Evolutionary conservation across 2,329 filamentous ascomycete genomes (phyloP), one percentile per base, ranked within the genome.

Genomic region (Paraconiothyrium sp.): DNA sequence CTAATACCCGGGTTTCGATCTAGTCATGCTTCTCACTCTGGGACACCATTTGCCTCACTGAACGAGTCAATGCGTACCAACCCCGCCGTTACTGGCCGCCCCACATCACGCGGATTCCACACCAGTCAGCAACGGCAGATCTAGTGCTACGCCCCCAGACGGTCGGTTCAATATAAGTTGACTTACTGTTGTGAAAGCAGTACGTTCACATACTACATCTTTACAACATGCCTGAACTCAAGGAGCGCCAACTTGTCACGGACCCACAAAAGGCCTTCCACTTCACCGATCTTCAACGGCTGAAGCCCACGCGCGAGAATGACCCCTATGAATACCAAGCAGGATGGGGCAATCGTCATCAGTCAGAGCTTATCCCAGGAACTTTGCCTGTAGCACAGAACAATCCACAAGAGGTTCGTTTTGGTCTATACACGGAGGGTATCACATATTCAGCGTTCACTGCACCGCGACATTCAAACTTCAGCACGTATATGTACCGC

Each of bases 361-460:
- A 76, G 54, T 78, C 76, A 8, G 80, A 82, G 63, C 74, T 80
- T 3, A 81, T 82, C 44, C 79, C 80, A 6, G 80, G 80, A 0
- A 80, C 80, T 9, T 60, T 82, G 9, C 80, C 80, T 16, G 74
- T 78, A 32, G 79, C 75, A 3, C 79, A 81, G 62, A 81, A 81
- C 64, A 80, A 72, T 39, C 81, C 81, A 1, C 79, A 82, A 39
- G 78, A 78, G 61, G 72, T 76, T 14, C 72, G 79, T 24, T 82
- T 82, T 62, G 81, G 81, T 8, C 72, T 83, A 2, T 83, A 83
- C 62, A 79, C 80, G 1, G 81, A 83, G 63, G 78, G 79, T 20
- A 81, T 83, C 63, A 83, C 80, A 16, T 80, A 79, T 47, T 79
- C 77, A 20, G 77, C 80, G 13, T 83, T 83, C 64, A 77, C 76